A percentile compares a stretch with the other conserved stretches of the same genome.
phyloP scores from a whole-genome alignment of 441 rosid species.

The Erodium texanum region DNA sequence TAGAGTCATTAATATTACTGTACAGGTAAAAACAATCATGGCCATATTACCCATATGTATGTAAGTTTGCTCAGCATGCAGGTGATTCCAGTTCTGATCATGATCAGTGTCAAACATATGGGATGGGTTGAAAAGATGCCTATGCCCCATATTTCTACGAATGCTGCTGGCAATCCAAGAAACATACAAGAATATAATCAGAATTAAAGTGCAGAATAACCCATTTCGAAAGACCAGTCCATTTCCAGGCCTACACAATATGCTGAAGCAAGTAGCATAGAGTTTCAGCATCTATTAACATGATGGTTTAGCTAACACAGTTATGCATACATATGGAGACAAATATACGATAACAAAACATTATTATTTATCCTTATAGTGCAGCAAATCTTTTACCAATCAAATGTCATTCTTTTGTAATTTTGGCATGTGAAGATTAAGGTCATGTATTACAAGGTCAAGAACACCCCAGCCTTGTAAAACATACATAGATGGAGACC shows the following conservation, averaged over 20 bases:
- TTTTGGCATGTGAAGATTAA: background rate
- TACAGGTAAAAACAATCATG: conserved; percentile 16
- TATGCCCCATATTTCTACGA: conserved; percentile 47
- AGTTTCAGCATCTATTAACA: background rate
- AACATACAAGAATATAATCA: conserved; percentile 15
- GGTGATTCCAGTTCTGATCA: conserved; percentile 58
- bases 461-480: background rate
- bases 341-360: background rate
- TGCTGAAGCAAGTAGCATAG: background rate
- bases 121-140: conserved; percentile 43
- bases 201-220: conserved; percentile 9
- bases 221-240: background rate
- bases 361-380: background rate
- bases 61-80: conserved; percentile 50
- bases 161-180: background rate
- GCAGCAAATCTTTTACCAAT: background rate
- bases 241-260: background rate
- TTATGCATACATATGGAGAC: background rate
- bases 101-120: conserved; percentile 49
- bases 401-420: background rate
- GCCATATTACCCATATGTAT: conserved; percentile 38
- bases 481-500: background rate
- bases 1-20: background rate
- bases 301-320: background rate
- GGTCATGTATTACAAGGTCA: background rate